Evolutionary conservation across 2,329 filamentous ascomycete genomes (phyloP), one percentile per base, ranked within the genome.

Genomic region (Tolypocladium amazonense): DNA sequence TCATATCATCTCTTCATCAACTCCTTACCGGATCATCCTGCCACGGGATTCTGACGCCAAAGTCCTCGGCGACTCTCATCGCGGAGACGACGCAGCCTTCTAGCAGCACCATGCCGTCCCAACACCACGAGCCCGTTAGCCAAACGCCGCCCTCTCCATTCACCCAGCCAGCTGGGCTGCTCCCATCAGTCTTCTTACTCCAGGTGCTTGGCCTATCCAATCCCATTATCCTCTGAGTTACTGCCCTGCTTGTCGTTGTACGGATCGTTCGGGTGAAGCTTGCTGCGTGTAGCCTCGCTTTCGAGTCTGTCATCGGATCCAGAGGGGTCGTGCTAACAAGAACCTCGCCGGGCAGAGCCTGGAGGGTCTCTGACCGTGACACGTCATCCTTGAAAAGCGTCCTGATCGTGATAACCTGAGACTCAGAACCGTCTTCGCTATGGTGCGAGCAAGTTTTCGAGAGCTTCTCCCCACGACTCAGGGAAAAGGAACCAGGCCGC

Each of bases 71-170:
- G 53, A 86, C 74, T 39, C 77, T 74, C 76, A 82, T 81, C 1
- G 83, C 82, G 9, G 82, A 85, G 2, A 82, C 75, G 3, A 86
- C 73, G 59, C 83, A 87, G 1, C 84, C 84, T 67, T 86, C 83
- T 4, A 86, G 68, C 20, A 86, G 64, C 1, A 86, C 82, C 82
- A 86, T 82, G 3, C 83, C 83, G 67, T 86, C 83, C 83, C 83
- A 86, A 64, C 82, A 86, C 84, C 83, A 86, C 0, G 81, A 80
- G 7, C 83, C 83, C 0, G 77, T 75, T 15, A 86, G 65, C 76
- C 78, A 86, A 0, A 86, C 77, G 47, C 77, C 75, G 9, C 76
- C 75, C 56, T 82, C 72, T 0, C 82, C 82, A 60, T 82, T 85
- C 9, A 68, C 73, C 81, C 82, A 85, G 4, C 45, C 33, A 8